phyloP scores from a whole-genome alignment of 2,329 filamentous ascomycete species.

The Exutisphaerella laricina region DNA sequence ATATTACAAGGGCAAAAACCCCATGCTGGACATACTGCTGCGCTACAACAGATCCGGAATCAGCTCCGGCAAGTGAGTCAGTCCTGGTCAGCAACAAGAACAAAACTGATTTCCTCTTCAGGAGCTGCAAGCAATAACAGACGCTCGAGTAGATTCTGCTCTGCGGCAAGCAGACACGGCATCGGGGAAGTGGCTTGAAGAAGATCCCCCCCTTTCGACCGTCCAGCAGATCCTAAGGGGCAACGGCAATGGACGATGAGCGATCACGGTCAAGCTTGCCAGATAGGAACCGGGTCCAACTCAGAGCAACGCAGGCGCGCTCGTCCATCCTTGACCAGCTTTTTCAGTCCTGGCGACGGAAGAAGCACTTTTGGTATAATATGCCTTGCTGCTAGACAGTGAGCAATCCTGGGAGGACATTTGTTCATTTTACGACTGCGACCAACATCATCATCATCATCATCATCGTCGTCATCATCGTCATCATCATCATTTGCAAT shows the following conservation, averaged over 20 bases:
- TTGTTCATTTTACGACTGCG: not conserved
- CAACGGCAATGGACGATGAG: constrained; percentile 1
- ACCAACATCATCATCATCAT: not conserved
- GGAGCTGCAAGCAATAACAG: constrained; percentile 54
- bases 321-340: constrained; percentile 2
- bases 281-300: too few relatives aligned
- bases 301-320: constrained; percentile 8
- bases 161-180: constrained; percentile 51
- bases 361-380: not conserved
- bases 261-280: too few relatives aligned
- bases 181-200: constrained; percentile 56
- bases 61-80: constrained; percentile 40
- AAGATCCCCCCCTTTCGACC: constrained; percentile 51
- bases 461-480: not conserved
- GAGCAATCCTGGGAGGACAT: constrained; percentile 5
- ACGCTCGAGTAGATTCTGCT: constrained; percentile 51
- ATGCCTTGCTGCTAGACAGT: constrained; percentile 5
- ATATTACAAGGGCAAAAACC: constrained; percentile 49
- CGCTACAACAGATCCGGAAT: constrained; percentile 46
- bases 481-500: too few relatives aligned
- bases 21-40: constrained; percentile 42
- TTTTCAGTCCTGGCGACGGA: constrained; percentile 5
- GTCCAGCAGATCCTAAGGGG: constrained; percentile 19
- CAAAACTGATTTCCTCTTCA: constrained; percentile 26
- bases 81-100: not conserved